phyloP scores from a whole-genome alignment of 2,329 filamentous ascomycete genomes.

The Falciphora oryzae region DNA sequence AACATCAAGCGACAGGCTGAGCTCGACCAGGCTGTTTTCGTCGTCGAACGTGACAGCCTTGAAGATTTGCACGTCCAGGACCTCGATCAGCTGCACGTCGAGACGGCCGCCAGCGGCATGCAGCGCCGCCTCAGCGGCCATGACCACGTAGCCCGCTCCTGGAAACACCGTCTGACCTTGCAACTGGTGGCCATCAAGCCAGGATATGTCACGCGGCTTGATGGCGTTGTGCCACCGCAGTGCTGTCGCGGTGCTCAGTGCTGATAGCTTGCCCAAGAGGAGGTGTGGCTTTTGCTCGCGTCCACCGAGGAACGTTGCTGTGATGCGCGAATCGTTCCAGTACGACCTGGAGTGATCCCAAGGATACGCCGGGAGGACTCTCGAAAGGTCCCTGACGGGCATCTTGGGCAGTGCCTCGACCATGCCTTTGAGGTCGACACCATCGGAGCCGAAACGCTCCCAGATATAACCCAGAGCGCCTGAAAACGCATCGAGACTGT shows the following conservation, averaged over 20 bases:
- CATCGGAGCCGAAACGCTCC: not conserved
- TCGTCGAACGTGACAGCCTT: not conserved
- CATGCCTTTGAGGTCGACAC: not conserved
- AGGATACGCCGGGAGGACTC: slow-evolving; percentile 21
- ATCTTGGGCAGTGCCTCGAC: slow-evolving; percentile 15
- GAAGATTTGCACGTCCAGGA: slow-evolving; percentile 2
- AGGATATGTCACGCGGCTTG: slow-evolving; percentile 23
- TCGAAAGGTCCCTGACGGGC: slow-evolving; percentile 28
- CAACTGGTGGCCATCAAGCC: slow-evolving; percentile 33
- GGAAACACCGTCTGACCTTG: slow-evolving; percentile 34
- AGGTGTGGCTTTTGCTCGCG: slow-evolving; percentile 10
- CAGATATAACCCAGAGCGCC: no score
- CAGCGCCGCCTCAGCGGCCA: slow-evolving; percentile 7
- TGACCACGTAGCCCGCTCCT: slow-evolving; percentile 1
- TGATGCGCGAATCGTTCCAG: not conserved
- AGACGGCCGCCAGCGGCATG: not conserved
- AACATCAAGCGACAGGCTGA: not conserved
- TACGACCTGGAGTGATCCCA: not conserved
- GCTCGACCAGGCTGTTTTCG: slow-evolving; percentile 1
- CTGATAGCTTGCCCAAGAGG: slow-evolving; percentile 11
- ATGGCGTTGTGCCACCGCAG: slow-evolving; percentile 24
- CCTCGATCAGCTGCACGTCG: not conserved
- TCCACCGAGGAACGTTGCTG: not conserved
- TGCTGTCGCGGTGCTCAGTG: slow-evolving; percentile 16
- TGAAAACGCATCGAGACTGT: no score